Conservation (phyloP, 2,329 filamentous ascomycete genomes). For the Penicillium sp. region DNA sequence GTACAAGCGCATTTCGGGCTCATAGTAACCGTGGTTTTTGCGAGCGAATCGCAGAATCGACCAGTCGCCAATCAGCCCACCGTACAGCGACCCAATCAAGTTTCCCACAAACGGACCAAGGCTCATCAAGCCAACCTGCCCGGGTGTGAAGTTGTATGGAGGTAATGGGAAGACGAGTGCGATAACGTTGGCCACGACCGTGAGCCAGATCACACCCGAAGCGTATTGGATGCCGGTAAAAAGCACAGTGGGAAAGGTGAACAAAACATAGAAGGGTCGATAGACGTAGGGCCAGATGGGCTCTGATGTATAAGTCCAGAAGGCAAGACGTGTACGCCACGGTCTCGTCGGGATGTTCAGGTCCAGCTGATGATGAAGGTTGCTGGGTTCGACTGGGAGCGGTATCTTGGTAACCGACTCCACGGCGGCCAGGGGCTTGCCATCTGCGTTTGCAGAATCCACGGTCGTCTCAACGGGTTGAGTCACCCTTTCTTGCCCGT, state of each 20-base stretch:
- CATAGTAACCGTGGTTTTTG: conserved; percentile 43
- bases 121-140: conserved; percentile 30
- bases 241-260: conserved; percentile 36
- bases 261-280: conserved; percentile 27
- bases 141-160: conserved; percentile 29
- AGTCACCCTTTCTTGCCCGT: not conserved
- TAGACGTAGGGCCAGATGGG: conserved; percentile 28
- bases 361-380: conserved; percentile 21
- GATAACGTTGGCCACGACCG: conserved; percentile 26
- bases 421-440: not conserved
- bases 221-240: conserved; percentile 40
- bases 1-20: conserved; percentile 46
- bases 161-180: conserved; percentile 33
- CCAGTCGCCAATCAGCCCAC: conserved; percentile 37
- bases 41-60: conserved; percentile 39
- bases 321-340: conserved; percentile 22
- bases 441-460: not conserved
- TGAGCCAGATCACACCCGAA: conserved; percentile 33
- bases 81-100: conserved; percentile 36
- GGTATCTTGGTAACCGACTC: conserved; percentile 9
- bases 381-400: conserved; percentile 5
- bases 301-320: conserved; percentile 21
- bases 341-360: conserved; percentile 21
- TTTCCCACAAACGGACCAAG: conserved; percentile 37
- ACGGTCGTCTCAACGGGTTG: conserved; percentile 5